Percentiles rank a stretch among this genome's conserved stretches.
Evolutionary conservation across 305 asterid species (phyloP).

Genomic region (Plantago coronopus): DNA sequence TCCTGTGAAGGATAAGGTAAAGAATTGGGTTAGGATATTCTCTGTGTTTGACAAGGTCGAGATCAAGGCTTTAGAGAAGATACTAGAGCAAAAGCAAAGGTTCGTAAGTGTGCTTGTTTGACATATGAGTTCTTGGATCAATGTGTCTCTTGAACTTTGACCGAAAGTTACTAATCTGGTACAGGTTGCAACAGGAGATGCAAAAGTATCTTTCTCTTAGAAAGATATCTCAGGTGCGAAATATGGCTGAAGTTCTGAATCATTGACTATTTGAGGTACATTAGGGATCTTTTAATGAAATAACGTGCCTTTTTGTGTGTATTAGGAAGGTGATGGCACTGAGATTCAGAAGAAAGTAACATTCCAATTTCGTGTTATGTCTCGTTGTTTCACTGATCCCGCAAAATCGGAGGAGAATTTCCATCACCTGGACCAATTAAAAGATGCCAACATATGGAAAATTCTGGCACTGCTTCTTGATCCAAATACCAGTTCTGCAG

Average conservation of each 20-base stretch:
- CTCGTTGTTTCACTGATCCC: constrained; percentile 81
- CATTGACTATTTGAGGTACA: constrained; percentile 23
- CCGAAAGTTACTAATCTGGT: constrained; percentile 24
- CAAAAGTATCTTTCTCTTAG: constrained; percentile 74
- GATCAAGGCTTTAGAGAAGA: constrained; percentile 93
- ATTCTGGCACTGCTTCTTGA: constrained; percentile 58
- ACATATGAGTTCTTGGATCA: constrained; percentile 19
- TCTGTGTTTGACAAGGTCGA: constrained; percentile 85
- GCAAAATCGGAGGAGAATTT: constrained; percentile 80
- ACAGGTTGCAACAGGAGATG: constrained; percentile 94
- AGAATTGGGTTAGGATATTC: constrained; percentile 69
- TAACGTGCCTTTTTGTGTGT: constrained; percentile 26
- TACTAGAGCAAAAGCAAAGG: constrained; percentile 97
- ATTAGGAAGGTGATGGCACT: constrained; percentile 73
- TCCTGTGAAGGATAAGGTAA: constrained; percentile 68
- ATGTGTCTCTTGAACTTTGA: constrained; percentile 9
- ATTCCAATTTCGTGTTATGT: constrained; percentile 80
- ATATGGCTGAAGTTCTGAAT: constrained; percentile 21
- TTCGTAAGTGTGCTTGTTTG: constrained; percentile 32
- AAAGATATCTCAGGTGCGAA: constrained; percentile 68
- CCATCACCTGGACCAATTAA: constrained; percentile 78
- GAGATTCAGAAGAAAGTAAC: constrained; percentile 77
- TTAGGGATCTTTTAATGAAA: constrained; percentile 21
- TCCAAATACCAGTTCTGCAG: constrained; percentile 56
- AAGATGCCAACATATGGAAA: constrained; percentile 79